phyloP scores from a whole-genome alignment of 306 rosid genomes.

The Trifolium fragiferum region DNA sequence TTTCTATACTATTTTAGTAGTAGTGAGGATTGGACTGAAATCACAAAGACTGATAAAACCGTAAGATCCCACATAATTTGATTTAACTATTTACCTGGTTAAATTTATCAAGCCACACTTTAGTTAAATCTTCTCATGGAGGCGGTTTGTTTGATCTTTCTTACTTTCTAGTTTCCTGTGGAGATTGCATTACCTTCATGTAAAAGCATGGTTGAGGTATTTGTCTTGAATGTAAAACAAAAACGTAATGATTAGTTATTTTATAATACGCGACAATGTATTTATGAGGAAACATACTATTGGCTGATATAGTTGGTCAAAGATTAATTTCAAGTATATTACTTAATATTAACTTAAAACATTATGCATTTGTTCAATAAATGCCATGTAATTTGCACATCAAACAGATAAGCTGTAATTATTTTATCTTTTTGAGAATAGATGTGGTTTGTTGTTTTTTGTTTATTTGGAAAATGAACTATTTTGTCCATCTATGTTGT shows the following conservation, averaged over 20 bases:
- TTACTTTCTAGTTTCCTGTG: background rate
- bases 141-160: background rate
- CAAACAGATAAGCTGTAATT: background rate
- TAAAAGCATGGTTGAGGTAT: constrained; percentile 24
- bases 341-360: constrained; percentile 1
- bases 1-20: constrained; percentile 17
- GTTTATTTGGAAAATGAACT: constrained; percentile 18
- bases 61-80: constrained; percentile 2
- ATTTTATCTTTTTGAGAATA: background rate
- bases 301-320: constrained; percentile 24
- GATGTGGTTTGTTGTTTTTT: background rate
- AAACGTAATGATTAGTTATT: constrained; percentile 15
- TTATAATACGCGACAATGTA: constrained; percentile 14
- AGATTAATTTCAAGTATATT: constrained; percentile 17
- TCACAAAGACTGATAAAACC: background rate
- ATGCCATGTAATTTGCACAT: constrained; percentile 17
- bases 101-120: constrained; percentile 4
- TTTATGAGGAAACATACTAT: constrained; percentile 10
- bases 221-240: constrained; percentile 20
- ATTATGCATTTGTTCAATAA: constrained; percentile 18
- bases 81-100: background rate
- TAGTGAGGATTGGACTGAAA: constrained; percentile 21
- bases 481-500: constrained; percentile 19
- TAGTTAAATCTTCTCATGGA: constrained; percentile 26
- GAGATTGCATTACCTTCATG: constrained; percentile 13